Conservation (phyloP, 176 grass and related monocot genomes). For the Panicum miliaceum region DNA sequence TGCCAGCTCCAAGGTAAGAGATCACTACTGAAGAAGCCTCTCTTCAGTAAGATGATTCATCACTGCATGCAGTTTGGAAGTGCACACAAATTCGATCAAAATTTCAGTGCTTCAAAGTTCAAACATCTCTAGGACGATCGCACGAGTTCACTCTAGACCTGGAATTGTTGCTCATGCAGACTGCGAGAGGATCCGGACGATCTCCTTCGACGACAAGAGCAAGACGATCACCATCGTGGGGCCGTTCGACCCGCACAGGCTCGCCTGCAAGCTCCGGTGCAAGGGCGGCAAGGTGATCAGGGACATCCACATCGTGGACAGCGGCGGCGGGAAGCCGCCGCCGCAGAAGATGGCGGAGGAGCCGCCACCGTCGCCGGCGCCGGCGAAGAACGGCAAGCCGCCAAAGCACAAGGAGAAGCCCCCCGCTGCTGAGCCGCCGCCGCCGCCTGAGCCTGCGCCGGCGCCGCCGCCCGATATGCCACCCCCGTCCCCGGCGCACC, state of each 20-base stretch:
- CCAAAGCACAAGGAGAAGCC: conserved; percentile 28
- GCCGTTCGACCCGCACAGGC: conserved; percentile 58
- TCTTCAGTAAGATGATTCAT: too few relatives aligned
- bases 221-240: conserved; percentile 60
- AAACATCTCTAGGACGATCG: too few relatives aligned
- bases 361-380: not conserved
- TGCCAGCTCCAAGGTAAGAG: conserved; percentile 64
- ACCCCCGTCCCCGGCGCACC: not conserved
- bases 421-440: not conserved
- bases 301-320: conserved; percentile 48
- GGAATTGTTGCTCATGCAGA: conserved; percentile 39
- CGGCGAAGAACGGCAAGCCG: not conserved
- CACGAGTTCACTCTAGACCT: too few relatives aligned
- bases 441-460: not conserved
- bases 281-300: conserved; percentile 63
- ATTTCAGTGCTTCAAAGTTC: too few relatives aligned
- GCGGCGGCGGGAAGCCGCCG: conserved; percentile 14
- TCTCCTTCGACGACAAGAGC: conserved; percentile 56
- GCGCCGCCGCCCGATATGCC: not conserved
- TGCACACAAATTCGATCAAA: too few relatives aligned
- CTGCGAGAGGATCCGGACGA: conserved; percentile 55
- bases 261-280: conserved; percentile 64
- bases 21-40: too few relatives aligned
- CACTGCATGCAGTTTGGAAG: too few relatives aligned
- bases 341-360: not conserved